These are phyloP conservation scores for Nothophoma quercina DNA, from an alignment of 2,329 filamentous ascomycete genomes.

Conservation along the genomic window DNA sequence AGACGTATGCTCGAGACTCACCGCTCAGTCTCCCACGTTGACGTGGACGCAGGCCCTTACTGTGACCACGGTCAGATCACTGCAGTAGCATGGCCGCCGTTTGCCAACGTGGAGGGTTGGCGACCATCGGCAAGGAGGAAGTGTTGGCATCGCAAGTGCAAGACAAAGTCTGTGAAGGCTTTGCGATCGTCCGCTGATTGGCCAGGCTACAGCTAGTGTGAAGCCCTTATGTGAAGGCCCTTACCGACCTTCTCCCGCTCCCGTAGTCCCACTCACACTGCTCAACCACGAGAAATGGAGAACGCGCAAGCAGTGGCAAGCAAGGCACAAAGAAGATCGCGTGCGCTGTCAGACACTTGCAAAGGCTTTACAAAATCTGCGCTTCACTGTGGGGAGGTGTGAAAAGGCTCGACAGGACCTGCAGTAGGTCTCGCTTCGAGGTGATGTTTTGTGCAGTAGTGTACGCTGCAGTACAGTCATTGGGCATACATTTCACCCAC, in stretches of 20 bases:
- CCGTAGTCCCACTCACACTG: background rate
- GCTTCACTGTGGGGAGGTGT: constrained; percentile 5
- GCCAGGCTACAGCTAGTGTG: no score
- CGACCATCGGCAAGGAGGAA: background rate
- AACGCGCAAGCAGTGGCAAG: constrained; percentile 11
- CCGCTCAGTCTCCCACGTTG: no score
- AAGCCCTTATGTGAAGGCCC: constrained; percentile 4
- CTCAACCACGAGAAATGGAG: background rate
- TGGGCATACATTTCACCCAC: background rate
- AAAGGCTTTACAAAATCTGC: constrained; percentile 11
- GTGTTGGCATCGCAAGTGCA: background rate
- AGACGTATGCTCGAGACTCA: background rate
- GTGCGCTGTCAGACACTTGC: constrained; percentile 1
- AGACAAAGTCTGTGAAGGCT: background rate
- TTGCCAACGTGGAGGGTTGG: no score
- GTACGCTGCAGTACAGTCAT: background rate
- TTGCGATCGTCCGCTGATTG: constrained; percentile 16
- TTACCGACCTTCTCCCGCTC: constrained; percentile 8
- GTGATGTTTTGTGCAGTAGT: constrained; percentile 3
- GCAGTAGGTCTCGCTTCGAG: background rate
- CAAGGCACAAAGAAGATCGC: background rate
- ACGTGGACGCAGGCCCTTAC: constrained; percentile 5
- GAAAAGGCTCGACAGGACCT: background rate
- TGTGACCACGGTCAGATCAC: no score
- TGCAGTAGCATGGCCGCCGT: no score